Percentiles rank a stretch among this genome's conserved stretches.
Evolutionary conservation across 208 protist species (phyloP).

Genomic region (Leishmania tarentolae): DNA sequence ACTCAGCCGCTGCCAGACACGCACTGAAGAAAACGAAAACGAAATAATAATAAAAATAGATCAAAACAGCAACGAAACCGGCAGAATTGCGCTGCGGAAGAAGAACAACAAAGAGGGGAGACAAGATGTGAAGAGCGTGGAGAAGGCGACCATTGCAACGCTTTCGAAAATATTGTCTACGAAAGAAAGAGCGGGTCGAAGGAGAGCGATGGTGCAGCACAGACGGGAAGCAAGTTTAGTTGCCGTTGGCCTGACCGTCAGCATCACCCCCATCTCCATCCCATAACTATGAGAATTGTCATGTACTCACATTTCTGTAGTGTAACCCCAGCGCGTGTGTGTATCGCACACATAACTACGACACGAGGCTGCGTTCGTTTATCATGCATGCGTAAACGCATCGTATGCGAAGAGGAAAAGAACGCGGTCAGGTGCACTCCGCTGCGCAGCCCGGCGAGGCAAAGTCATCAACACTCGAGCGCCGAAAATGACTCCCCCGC

Average conservation of each 20-base stretch:
- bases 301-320: neutral
- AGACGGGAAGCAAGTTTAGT: neutral
- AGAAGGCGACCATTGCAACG: neutral
- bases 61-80: neutral
- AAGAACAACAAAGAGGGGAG: neutral
- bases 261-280: neutral
- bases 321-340: neutral
- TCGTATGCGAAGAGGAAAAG: neutral
- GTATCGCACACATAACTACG: neutral
- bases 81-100: neutral
- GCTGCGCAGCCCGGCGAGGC: neutral
- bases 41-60: neutral
- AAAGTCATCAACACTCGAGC: neutral
- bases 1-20: neutral
- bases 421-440: no score
- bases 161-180: neutral
- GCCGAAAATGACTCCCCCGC: neutral
- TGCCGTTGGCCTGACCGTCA: neutral
- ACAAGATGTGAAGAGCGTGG: neutral
- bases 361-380: neutral
- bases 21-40: neutral
- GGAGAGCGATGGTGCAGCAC: neutral
- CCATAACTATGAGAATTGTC: neutral
- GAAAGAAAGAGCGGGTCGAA: neutral
- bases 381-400: neutral